phyloP scores from a whole-genome alignment of 1,284 basidiomycete species.

The Tilletia walkeri region DNA sequence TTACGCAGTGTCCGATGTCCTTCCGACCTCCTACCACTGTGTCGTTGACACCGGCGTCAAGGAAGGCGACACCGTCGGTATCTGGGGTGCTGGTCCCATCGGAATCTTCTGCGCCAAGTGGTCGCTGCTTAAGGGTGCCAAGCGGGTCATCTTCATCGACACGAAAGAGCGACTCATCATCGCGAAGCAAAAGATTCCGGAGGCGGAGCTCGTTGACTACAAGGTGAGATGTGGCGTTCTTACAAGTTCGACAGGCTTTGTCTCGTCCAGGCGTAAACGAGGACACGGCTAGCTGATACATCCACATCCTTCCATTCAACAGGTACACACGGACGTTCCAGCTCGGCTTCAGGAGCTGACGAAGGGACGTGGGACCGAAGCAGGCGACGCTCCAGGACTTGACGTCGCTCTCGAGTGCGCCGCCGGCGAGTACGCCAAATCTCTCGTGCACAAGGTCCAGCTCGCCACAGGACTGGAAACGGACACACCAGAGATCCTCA shows the following conservation, averaged over 20 bases:
- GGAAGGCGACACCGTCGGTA: constrained; percentile 67
- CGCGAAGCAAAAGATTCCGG: constrained; percentile 6
- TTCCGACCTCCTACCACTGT: constrained; percentile 71
- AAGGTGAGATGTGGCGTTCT: background rate
- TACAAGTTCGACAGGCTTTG: background rate
- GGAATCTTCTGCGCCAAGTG: background rate
- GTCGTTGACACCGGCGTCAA: constrained; percentile 70
- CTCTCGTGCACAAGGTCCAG: constrained; percentile 65
- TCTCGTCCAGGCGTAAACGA: background rate
- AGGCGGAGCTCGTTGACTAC: background rate
- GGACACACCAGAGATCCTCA: constrained; percentile 70
- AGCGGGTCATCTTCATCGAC: constrained; percentile 10
- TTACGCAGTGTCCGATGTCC: constrained; percentile 64
- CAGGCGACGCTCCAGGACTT: constrained; percentile 18
- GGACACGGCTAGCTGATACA: background rate
- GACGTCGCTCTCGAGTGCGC: constrained; percentile 37
- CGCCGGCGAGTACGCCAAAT: constrained; percentile 45
- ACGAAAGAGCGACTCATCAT: constrained; percentile 8
- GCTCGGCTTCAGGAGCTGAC: background rate
- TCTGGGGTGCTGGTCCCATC: constrained; percentile 60
- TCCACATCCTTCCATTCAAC: background rate
- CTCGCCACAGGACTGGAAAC: constrained; percentile 73
- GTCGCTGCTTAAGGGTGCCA: background rate
- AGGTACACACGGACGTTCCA: background rate
- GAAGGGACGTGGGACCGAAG: background rate